Evolutionary conservation across 2,329 filamentous ascomycete species (phyloP).

Genomic region (Hypoxylon sp.): DNA sequence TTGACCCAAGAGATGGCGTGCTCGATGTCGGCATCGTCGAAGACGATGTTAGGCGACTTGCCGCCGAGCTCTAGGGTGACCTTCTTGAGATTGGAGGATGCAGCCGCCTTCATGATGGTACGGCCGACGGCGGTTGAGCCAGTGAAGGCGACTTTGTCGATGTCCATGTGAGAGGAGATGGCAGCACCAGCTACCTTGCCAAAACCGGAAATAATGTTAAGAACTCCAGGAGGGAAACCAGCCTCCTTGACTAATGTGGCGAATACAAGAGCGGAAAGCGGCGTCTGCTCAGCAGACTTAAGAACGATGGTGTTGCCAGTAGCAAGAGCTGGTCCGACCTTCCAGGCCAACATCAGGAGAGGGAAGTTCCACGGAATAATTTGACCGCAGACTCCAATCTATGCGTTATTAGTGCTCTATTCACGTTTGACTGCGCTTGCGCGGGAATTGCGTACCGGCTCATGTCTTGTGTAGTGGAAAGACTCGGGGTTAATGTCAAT

Average conservation of each 20-base stretch:
- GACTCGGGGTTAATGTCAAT: constrained; percentile 83
- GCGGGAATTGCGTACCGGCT: constrained; percentile 69
- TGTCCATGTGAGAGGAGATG: constrained; percentile 81
- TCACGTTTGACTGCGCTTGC: background rate
- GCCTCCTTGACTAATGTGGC: constrained; percentile 78
- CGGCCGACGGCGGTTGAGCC: constrained; percentile 82
- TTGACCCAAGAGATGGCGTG: constrained; percentile 85
- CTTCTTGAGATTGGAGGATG: constrained; percentile 84
- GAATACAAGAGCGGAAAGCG: constrained; percentile 77
- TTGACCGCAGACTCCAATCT: constrained; percentile 74
- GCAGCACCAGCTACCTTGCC: constrained; percentile 84
- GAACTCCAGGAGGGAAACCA: constrained; percentile 82
- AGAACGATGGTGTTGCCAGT: constrained; percentile 80
- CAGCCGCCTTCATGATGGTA: constrained; percentile 84
- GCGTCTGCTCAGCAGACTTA: constrained; percentile 84
- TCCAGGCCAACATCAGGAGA: constrained; percentile 85
- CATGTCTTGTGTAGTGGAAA: constrained; percentile 86
- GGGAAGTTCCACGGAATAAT: constrained; percentile 95
- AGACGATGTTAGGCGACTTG: constrained; percentile 86
- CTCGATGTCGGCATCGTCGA: constrained; percentile 83
- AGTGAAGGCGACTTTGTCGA: constrained; percentile 89
- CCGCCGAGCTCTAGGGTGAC: constrained; percentile 84
- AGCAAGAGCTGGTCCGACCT: constrained; percentile 81
- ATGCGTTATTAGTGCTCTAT: background rate
- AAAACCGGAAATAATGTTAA: constrained; percentile 84